phyloP scores from a whole-genome alignment of 371 early-diverging fungal genomes.

The Mucor saturninus region DNA sequence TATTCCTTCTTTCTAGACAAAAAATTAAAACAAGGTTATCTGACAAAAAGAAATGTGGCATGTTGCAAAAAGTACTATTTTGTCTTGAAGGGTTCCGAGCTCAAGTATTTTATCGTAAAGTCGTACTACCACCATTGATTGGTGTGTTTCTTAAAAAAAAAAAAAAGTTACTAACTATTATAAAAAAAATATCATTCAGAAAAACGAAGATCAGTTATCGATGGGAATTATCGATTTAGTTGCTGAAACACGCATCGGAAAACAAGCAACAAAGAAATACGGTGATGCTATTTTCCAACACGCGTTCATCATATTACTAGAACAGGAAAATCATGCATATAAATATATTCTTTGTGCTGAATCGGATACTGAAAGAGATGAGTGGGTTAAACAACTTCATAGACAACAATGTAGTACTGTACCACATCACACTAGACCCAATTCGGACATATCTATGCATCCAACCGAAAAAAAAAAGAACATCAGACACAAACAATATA shows the following conservation, averaged over 20 bases:
- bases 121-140: not conserved
- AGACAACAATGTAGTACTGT: not conserved
- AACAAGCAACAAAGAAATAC: constrained; percentile 31
- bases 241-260: constrained; percentile 55
- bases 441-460: not conserved
- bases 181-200: not conserved
- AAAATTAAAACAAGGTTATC: constrained; percentile 66
- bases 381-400: constrained; percentile 75
- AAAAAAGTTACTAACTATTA: too few species aligned
- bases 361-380: constrained; percentile 83
- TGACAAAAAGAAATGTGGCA: constrained; percentile 82
- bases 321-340: constrained; percentile 43
- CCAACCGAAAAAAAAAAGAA: not conserved
- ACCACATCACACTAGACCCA: not conserved
- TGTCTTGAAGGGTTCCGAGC: constrained; percentile 16
- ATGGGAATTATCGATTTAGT: constrained; percentile 31
- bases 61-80: constrained; percentile 90
- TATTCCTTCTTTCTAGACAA: constrained; percentile 7
- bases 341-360: constrained; percentile 82
- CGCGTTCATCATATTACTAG: constrained; percentile 71
- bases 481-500: constrained; percentile 1
- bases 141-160: too few species aligned
- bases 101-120: constrained; percentile 6
- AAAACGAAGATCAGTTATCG: constrained; percentile 49
- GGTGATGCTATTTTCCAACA: constrained; percentile 62